phyloP scores from a whole-genome alignment of 1,284 basidiomycete species.

The Puccinia novopanici region DNA sequence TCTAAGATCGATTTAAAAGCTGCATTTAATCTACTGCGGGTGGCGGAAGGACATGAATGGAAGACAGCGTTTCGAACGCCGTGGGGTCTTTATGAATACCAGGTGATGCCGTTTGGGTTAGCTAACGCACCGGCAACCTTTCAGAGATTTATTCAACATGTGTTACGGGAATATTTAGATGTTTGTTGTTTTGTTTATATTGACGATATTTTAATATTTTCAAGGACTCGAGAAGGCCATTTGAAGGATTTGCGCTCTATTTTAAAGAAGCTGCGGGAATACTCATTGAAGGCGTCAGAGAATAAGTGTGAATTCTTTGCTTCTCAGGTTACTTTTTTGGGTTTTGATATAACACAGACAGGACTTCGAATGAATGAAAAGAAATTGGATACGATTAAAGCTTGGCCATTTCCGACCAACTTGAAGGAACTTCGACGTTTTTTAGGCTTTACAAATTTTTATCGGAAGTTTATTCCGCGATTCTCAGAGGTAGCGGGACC shows the following conservation, averaged over 20 bases:
- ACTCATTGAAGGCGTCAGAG: slow-evolving; percentile 8
- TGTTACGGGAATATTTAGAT: slow-evolving; percentile 23
- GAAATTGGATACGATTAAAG: neutral
- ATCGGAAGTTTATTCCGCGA: neutral
- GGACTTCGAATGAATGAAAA: slow-evolving; percentile 17
- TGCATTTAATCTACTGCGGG: no score
- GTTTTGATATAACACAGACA: slow-evolving; percentile 6
- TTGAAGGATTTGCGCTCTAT: neutral
- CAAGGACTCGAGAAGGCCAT: slow-evolving; percentile 8
- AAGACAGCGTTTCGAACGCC: slow-evolving; percentile 27
- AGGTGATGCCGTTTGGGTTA: slow-evolving; percentile 32
- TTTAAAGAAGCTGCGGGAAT: neutral
- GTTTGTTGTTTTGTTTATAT: no score
- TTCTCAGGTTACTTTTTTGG: slow-evolving; percentile 16
- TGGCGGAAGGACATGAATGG: no score
- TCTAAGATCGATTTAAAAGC: slow-evolving; percentile 40
- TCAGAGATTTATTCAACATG: slow-evolving; percentile 30
- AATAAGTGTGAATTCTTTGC: slow-evolving; percentile 32
- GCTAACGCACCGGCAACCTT: slow-evolving; percentile 53
- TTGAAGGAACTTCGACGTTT: neutral
- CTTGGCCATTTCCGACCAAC: neutral
- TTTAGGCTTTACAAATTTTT: neutral
- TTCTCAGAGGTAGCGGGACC: neutral
- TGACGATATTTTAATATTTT: slow-evolving; percentile 45
- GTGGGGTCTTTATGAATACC: slow-evolving; percentile 24